A percentile compares a stretch with the other conserved stretches of the same genome.
phyloP scores from a whole-genome alignment of 768 basidiomycete genomes.

The Multifurca ochricompacta region DNA sequence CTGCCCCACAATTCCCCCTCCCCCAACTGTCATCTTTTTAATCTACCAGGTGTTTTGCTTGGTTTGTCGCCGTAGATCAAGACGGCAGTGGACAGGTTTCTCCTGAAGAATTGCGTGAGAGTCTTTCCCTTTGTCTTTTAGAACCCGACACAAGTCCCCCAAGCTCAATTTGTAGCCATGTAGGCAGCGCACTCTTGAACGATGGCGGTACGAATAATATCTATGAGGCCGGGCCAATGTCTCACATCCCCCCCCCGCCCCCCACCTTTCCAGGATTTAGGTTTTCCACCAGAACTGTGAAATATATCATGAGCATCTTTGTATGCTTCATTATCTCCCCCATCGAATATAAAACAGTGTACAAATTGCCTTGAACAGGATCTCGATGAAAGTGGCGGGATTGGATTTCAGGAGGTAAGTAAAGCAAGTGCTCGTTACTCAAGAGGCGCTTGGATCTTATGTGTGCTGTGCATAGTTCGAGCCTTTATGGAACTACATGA shows the following conservation, averaged over 20 bases:
- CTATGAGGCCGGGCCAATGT: no score
- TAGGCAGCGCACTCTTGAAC: constrained; percentile 6
- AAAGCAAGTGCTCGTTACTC: neutral
- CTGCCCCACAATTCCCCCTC: no score
- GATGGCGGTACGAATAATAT: neutral
- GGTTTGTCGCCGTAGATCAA: constrained; percentile 9
- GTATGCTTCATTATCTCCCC: neutral
- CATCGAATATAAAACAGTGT: no score
- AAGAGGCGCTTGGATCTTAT: neutral
- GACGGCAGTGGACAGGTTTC: constrained; percentile 2
- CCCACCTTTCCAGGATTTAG: neutral
- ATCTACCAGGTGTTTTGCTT: neutral
- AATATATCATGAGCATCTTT: constrained; percentile 9
- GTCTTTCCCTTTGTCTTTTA: neutral
- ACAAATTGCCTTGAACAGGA: constrained; percentile 9
- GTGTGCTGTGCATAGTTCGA: neutral
- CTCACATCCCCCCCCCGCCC: no score
- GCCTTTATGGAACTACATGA: constrained; percentile 3
- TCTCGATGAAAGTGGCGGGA: neutral
- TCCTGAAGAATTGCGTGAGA: constrained; percentile 4
- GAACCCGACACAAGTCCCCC: neutral
- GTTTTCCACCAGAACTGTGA: constrained; percentile 1
- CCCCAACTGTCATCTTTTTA: neutral
- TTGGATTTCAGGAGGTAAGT: constrained; percentile 6
- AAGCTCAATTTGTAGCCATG: neutral